These are phyloP conservation scores for Symmetrospora coprosmae DNA, from an alignment of 768 basidiomycete genomes.

Conservation along the genomic window DNA sequence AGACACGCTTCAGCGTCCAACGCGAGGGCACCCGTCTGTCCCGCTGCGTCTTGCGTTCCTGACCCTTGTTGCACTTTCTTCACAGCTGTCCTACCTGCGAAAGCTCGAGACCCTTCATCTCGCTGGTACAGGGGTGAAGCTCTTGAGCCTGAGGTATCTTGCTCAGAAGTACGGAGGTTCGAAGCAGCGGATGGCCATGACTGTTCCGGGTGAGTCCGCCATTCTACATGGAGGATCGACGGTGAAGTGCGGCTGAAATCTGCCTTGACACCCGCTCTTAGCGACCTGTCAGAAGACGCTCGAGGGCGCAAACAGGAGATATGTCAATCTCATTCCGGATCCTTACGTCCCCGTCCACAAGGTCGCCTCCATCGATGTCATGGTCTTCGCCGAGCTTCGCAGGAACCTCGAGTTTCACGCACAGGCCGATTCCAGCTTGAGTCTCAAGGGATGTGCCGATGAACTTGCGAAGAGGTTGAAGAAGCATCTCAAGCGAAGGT, in stretches of 20 bases:
- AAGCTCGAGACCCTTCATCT: background rate
- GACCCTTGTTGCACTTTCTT: background rate
- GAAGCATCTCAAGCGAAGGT: slow-evolving; percentile 13
- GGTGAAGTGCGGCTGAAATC: too few relatives aligned
- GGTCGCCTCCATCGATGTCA: background rate
- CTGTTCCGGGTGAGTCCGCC: too few relatives aligned
- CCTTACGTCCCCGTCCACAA: background rate
- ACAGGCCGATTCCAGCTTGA: background rate
- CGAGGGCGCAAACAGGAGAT: background rate
- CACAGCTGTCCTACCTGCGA: background rate
- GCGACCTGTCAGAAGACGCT: background rate
- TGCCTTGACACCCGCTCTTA: too few relatives aligned
- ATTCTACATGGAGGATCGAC: too few relatives aligned
- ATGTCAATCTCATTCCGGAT: background rate
- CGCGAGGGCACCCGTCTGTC: background rate
- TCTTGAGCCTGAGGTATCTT: slow-evolving; percentile 8
- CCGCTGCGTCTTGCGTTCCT: background rate
- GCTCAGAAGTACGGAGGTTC: background rate
- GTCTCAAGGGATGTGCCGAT: background rate
- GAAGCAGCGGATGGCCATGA: too few relatives aligned
- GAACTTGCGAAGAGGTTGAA: background rate
- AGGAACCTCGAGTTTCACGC: slow-evolving; percentile 12
- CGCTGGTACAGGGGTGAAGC: background rate
- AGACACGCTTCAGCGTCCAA: background rate
- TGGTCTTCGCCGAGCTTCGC: background rate